These are phyloP conservation scores for Arthrobotrys megalospora DNA, from an alignment of 2,329 filamentous ascomycete species.

Conservation along the genomic window DNA sequence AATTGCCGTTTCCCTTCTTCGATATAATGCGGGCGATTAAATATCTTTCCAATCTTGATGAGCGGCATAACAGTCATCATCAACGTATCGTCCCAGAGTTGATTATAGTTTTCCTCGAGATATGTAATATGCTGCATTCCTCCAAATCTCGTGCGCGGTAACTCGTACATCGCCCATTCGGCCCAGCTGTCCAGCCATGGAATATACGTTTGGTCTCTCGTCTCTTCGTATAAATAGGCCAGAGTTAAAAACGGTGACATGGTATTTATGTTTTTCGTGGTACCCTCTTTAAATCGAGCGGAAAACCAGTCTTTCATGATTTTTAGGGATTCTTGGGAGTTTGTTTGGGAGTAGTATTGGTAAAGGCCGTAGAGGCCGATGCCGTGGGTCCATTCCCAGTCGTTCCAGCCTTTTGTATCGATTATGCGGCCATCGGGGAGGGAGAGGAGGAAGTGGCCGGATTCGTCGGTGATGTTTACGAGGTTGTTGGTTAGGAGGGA, in stretches of 20 bases:
- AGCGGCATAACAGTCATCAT: slow-evolving; percentile 90
- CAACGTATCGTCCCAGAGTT: slow-evolving; percentile 87
- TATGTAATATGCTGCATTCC: slow-evolving; percentile 67
- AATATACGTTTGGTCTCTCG: slow-evolving; percentile 77
- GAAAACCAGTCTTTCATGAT: slow-evolving; percentile 83
- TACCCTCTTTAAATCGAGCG: slow-evolving; percentile 78
- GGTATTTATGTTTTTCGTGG: slow-evolving; percentile 84
- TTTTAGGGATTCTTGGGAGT: slow-evolving; percentile 73
- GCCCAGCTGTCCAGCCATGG: slow-evolving; percentile 86
- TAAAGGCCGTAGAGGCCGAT: slow-evolving; percentile 85
- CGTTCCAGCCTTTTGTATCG: slow-evolving; percentile 87
- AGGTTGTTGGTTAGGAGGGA: slow-evolving; percentile 79
- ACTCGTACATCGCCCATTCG: slow-evolving; percentile 85
- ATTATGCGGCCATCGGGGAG: slow-evolving; percentile 82
- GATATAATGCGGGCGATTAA: slow-evolving; percentile 80
- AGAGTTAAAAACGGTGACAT: slow-evolving; percentile 84
- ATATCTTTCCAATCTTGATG: slow-evolving; percentile 82
- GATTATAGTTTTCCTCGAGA: slow-evolving; percentile 77
- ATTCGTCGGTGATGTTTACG: slow-evolving; percentile 82
- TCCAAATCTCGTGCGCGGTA: slow-evolving; percentile 79
- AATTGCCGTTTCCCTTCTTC: slow-evolving; percentile 85
- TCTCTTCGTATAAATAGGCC: slow-evolving; percentile 83
- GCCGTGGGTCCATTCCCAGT: slow-evolving; percentile 88
- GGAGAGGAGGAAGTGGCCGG: slow-evolving; percentile 80
- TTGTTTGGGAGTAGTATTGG: slow-evolving; percentile 83